Base-by-base conservation (phyloP, 2,329 filamentous ascomycete species). In the Didymellaceae sp. region DNA sequence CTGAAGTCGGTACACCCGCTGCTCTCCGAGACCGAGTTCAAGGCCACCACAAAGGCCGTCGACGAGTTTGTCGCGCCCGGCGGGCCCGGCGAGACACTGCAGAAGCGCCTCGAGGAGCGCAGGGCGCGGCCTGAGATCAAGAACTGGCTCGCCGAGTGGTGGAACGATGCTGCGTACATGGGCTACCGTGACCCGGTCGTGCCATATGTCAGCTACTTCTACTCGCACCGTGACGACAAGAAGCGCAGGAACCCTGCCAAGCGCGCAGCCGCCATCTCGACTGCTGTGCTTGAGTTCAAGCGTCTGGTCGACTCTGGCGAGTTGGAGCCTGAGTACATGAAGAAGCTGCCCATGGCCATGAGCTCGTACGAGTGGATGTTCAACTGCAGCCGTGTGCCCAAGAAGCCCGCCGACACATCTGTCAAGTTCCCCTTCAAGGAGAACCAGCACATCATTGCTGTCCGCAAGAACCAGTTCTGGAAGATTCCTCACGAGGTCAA, bases 301-400 rank as follows among this genome's bases (percentile, higher is more conserved):
- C 89, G 87, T 75, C 86, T 91, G 77, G 93, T 97, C 16, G 93
- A 97, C 70, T 74, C 75, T 33, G 86, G 87, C 60, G 86, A 85
- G 6, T 81, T 99, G 43, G 94, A 99, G 80, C 94, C 94, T 18
- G 94, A 99, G 77, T 97, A 97, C 78, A 96, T 99, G 91, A 95
- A 95, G 81, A 92, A 91, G 77, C 83, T 95, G 52, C 94, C 94
- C 53, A 93, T 97, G 70, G 94, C 92, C 75, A 99, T 99, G 94
- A 91, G 91, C 80, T 94, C 90, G 71, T 97, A 97, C 80, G 82
- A 96, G 78, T 97, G 87, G 84, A 99, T 99, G 94, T 99, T 99
- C 84, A 97, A 99, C 77, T 86, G 85, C 75, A 89, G 85, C 75
- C 88, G 94, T 63, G 86, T 97, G 31, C 88, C 93, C 22, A 88